A percentile compares a stretch with the other conserved stretches of the same genome.
These are phyloP conservation scores for Mortierella sp. DNA, from an alignment of 371 early-diverging fungal genomes.

Conservation along the genomic window DNA sequence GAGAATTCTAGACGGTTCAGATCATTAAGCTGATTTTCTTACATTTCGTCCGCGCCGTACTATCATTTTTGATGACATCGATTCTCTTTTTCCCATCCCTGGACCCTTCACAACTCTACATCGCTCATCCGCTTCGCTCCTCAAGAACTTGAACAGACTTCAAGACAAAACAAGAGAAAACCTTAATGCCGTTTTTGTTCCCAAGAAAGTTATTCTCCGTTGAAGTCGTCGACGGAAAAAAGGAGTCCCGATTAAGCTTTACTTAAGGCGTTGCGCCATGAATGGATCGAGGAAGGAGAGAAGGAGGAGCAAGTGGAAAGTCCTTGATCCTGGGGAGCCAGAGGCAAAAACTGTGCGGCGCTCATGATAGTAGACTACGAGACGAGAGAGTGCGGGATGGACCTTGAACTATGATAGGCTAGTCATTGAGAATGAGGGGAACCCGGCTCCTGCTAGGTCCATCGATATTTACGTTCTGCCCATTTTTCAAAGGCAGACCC, in stretches of 20 bases:
- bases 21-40: neutral
- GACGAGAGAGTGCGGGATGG: neutral
- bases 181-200: neutral
- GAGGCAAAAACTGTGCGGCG: neutral
- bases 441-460: neutral
- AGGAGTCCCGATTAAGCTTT: neutral
- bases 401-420: neutral
- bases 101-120: too few species aligned
- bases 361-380: neutral
- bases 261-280: constrained; percentile 11
- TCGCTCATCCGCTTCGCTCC: too few species aligned
- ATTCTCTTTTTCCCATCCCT: too few species aligned
- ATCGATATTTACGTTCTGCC: neutral
- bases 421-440: neutral
- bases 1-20: too few species aligned
- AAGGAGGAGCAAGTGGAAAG: too few species aligned
- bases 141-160: too few species aligned
- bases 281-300: too few species aligned
- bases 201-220: neutral
- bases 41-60: too few species aligned
- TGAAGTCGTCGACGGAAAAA: neutral
- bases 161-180: neutral
- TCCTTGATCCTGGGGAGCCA: neutral
- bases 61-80: too few species aligned
- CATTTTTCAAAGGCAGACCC: constrained; percentile 8